Base-by-base conservation (phyloP, 306 rosid genomes). In the Psophocarpus tetragonolobus region DNA sequence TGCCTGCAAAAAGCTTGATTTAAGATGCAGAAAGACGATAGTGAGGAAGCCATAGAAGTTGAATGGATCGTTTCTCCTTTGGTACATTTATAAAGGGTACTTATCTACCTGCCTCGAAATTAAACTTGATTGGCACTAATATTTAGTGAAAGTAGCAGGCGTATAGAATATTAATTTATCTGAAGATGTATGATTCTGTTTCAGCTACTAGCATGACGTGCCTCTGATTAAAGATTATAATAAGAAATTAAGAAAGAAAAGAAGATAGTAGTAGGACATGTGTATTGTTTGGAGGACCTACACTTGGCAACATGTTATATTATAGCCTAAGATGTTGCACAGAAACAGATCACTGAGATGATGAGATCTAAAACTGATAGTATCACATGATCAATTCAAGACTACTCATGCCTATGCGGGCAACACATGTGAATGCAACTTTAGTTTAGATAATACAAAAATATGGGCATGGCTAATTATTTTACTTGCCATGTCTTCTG, bases 21-120 rank as follows among this genome's bases (percentile, higher is more conserved):
- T 70, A 63, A 81, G 81, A 60, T 21, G 77, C 53, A 67, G 51
- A 84, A 38, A 50, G 76, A 68, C 53, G 81, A 42, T 4, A 72
- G 23, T 33, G 83, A 84, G 51, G 18, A 73, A 62, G 88, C 69
- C 86, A 82, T 82, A n/a, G 71, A 71, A 2, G 68, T 27, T 51
- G 24, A 17, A 24, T 4, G 17, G 18, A 15, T n/a, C n/a, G 14
- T 65, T 33, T 70, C 41, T 58, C 15, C 58, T 21, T 23, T 26
- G 15, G 24, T n/a, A 13, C 21, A 27, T 80, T 63, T 64, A 77
- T 79, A 62, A 33, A 36, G 48, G 60, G 14, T 53, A n/a, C n/a
- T n/a, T 44, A 45, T 61, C 3, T 12, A 38, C 26, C 72, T 48
- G 51, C 73, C 57, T 61, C 23, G 21, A 58, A 51, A 48, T 29